Base-by-base conservation (phyloP, 176 grass and related monocot genomes). In the Thalia dealbata region DNA sequence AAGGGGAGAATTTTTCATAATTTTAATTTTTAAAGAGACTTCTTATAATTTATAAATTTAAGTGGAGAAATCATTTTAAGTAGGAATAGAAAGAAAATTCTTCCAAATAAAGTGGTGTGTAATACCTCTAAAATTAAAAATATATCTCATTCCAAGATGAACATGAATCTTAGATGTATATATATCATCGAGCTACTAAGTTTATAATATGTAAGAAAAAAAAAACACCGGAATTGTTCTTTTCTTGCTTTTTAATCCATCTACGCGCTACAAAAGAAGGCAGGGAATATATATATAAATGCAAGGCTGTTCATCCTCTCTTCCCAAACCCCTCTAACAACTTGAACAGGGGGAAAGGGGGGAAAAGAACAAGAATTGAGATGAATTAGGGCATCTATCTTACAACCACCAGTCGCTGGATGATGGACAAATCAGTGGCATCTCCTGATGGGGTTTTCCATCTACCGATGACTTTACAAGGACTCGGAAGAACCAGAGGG, bases 381-480 rank as follows among this genome's bases (percentile, higher is more conserved):
- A 66, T 66, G 63, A 66, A 66, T 18, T 32, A 38, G 63, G 29
- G 27, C 27, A 28, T 15, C 63, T 66, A 66, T 66, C 63, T 28
- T 66, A 66, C 63, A 66, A 66, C 63, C 63, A 66, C 13, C 63
- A 66, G 13, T 32, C 26, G 12, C 6, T 32, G 63, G 27, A 66
- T 66, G 63, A 66, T 15, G 63, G 27, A 29, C 14, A 32, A 66
- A 66, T 66, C 25, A 66, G 26, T 32, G 27, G 35, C 63, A 66
- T 15, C 62, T 15, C 63, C 63, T 32, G 54, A 32, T 66, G 63
- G 63, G 63, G n/a, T n/a, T 66, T 58, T 23, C 16, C 7, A 58
- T 23, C 5, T 18, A 58, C 16, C 54, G 19, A 66, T 35, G 38
- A 66, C 26, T 18, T 66, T 11, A 13, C 10, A 64, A 29, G 26